Percentiles rank a stretch among this genome's conserved stretches.
These are phyloP conservation scores for Lipomyces oligophaga DNA, from an alignment of 805 yeast genomes.

Conservation along the genomic window DNA sequence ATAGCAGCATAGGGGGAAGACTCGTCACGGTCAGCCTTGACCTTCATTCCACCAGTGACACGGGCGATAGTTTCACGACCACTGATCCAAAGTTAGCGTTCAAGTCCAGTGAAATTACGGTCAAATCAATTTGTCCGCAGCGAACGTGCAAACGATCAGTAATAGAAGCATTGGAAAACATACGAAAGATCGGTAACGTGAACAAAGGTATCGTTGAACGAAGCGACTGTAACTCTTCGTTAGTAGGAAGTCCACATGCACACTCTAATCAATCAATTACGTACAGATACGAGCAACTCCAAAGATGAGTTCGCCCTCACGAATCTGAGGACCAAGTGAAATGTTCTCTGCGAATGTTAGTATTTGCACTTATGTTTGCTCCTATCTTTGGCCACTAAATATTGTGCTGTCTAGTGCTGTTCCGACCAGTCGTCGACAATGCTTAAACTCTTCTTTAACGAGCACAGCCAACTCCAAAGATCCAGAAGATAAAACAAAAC, in stretches of 20 bases:
- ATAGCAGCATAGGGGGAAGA: constrained; percentile 99
- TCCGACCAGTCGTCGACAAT: too few species aligned
- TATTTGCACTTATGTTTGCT: not conserved
- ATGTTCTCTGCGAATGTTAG: constrained; percentile 42
- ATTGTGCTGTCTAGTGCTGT: too few species aligned
- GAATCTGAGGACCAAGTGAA: constrained; percentile 77
- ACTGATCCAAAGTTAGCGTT: constrained; percentile 43
- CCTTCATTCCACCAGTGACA: constrained; percentile 99
- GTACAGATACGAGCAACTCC: constrained; percentile 98
- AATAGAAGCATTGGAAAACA: constrained; percentile 5
- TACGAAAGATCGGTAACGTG: constrained; percentile 87
- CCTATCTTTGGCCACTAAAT: too few species aligned
- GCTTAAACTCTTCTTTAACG: too few species aligned
- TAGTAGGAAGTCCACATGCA: not conserved
- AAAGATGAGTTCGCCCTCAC: constrained; percentile 97
- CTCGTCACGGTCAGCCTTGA: constrained; percentile 99
- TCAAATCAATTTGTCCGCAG: too few species aligned
- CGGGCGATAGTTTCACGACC: constrained; percentile 99
- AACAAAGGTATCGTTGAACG: constrained; percentile 99
- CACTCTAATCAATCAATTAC: constrained; percentile 4
- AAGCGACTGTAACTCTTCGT: constrained; percentile 53
- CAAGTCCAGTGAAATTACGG: too few species aligned
- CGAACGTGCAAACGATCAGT: too few species aligned
- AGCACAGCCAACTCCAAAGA: too few species aligned
- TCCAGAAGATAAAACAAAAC: not conserved